A percentile compares a stretch with the other conserved stretches of the same genome.
Conservation (phyloP, 441 rosid genomes). For the Syzygium malaccense region DNA sequence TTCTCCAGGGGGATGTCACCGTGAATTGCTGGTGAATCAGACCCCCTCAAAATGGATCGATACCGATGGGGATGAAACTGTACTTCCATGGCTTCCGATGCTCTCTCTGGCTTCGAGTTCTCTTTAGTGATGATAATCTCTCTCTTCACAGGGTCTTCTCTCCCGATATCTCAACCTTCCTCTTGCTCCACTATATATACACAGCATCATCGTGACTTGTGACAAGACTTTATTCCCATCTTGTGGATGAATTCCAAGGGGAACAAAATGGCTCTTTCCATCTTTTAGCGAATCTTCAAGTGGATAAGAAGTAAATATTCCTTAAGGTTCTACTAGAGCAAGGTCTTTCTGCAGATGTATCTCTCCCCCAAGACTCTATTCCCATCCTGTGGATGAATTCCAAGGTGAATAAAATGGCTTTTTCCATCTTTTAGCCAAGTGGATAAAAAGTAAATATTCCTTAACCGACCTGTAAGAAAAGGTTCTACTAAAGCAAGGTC, state of each 20-base stretch:
- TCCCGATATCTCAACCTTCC: neutral
- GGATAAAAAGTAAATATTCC: neutral
- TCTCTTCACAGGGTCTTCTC: neutral
- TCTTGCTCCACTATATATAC: neutral
- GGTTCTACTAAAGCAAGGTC: neutral
- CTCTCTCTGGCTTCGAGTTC: neutral
- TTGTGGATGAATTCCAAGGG: neutral
- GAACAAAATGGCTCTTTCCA: neutral
- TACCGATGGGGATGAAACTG: slow-evolving; percentile 25
- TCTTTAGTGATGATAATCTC: neutral
- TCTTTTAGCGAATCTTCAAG: neutral
- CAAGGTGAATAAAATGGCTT: neutral
- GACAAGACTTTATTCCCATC: neutral
- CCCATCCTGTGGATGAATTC: neutral
- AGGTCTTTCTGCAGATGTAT: too few relatives aligned
- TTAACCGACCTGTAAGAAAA: neutral
- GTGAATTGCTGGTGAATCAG: slow-evolving; percentile 21
- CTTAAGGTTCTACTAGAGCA: too few relatives aligned
- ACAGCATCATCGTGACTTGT: too few relatives aligned
- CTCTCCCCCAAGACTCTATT: neutral
- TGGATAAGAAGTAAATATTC: neutral
- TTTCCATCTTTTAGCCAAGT: neutral
- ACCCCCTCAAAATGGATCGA: slow-evolving; percentile 27
- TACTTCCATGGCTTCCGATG: neutral
- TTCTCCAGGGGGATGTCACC: too few relatives aligned